Evolutionary conservation across 257 asterid species (phyloP).

Genomic region (Ophiorrhiza pumila): DNA sequence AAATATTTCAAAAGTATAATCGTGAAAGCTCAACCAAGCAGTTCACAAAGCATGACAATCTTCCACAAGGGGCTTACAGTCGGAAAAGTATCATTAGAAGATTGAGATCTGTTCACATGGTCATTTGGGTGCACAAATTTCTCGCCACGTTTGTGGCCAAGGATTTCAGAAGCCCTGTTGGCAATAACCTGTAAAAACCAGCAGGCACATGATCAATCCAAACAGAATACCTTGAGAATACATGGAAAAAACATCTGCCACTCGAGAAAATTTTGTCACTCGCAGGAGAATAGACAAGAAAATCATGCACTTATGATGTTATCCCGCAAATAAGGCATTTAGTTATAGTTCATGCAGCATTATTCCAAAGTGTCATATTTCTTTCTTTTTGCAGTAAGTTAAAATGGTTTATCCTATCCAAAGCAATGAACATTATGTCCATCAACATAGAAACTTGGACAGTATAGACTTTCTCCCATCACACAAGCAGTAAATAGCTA

Average conservation of each 20-base stretch:
- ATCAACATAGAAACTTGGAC: not conserved
- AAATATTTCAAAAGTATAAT: not conserved
- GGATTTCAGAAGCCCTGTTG: constrained; percentile 96
- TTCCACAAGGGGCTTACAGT: constrained; percentile 60
- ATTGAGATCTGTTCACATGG: constrained; percentile 95
- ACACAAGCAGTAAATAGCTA: not conserved
- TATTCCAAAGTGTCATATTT: not conserved
- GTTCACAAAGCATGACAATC: not conserved
- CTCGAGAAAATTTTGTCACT: not conserved
- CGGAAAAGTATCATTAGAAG: constrained; percentile 98
- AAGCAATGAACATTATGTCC: not conserved
- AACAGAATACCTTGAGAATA: not conserved
- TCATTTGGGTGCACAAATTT: constrained; percentile 95
- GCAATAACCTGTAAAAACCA: constrained; percentile 76
- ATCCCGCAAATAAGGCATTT: not conserved
- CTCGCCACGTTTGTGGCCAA: constrained; percentile 87
- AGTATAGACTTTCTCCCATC: not conserved
- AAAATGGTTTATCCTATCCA: not conserved
- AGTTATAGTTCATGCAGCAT: not conserved
- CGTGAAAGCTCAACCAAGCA: constrained; percentile 1
- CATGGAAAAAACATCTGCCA: not conserved
- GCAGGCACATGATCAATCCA: constrained; percentile 13
- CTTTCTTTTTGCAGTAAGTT: not conserved
- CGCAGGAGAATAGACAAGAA: not conserved
- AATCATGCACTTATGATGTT: not conserved